A percentile compares a stretch with the other conserved stretches of the same genome.
Conservation (phyloP, 805 yeast species). For the Spathaspora girioi region DNA sequence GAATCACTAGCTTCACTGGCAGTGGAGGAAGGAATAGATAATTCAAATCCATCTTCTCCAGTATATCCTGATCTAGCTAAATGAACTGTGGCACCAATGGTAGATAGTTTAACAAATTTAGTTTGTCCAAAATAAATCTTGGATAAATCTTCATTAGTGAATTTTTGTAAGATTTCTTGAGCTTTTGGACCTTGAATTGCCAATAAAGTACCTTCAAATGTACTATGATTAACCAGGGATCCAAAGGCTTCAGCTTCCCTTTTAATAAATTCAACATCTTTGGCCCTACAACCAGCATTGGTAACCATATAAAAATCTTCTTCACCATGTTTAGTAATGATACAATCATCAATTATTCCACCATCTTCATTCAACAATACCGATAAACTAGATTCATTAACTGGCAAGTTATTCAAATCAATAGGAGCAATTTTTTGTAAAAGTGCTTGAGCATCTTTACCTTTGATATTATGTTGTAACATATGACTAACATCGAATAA, state of each 20-base stretch:
- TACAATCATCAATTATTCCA: slow-evolving; percentile 92
- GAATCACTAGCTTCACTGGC: slow-evolving; percentile 44
- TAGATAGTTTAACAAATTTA: slow-evolving; percentile 38
- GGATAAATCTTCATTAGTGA: slow-evolving; percentile 56
- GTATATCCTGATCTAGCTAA: slow-evolving; percentile 97
- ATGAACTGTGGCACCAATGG: slow-evolving; percentile 49
- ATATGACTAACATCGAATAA: slow-evolving; percentile 96
- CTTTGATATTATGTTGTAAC: slow-evolving; percentile 83
- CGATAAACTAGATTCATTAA: slow-evolving; percentile 67
- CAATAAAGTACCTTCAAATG: slow-evolving; percentile 69
- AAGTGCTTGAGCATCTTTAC: slow-evolving; percentile 62
- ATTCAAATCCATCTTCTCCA: slow-evolving; percentile 97
- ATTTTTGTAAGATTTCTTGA: slow-evolving; percentile 58
- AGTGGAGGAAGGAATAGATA: slow-evolving; percentile 58
- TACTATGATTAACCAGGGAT: slow-evolving; percentile 31
- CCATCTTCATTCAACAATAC: slow-evolving; percentile 67
- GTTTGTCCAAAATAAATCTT: slow-evolving; percentile 74
- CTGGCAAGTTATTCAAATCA: slow-evolving; percentile 57
- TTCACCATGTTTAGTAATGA: slow-evolving; percentile 82
- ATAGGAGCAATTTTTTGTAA: slow-evolving; percentile 86
- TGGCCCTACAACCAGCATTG: slow-evolving; percentile 90
- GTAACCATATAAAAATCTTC: slow-evolving; percentile 82
- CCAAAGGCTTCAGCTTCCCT: slow-evolving; percentile 42
- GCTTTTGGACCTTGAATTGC: slow-evolving; percentile 95
- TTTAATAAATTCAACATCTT: slow-evolving; percentile 66